Evolutionary conservation across 768 basidiomycete species (phyloP), one percentile per base, ranked within the genome.

Genomic region (Ramaria sp.): DNA sequence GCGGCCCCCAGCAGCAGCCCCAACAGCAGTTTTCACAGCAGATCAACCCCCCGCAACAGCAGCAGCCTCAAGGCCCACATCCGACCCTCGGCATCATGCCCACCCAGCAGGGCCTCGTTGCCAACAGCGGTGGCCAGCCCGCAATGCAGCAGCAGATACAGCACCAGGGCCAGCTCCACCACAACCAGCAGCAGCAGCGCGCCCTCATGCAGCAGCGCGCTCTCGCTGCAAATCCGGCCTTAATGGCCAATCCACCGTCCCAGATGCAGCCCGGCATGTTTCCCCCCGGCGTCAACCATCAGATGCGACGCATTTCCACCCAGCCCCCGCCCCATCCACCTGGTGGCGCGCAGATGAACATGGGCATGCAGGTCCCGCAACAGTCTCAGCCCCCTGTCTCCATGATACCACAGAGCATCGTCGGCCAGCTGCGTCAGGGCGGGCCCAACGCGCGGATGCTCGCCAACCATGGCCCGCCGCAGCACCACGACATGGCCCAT

Each of bases 171-270:
- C 63, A 60, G 19, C 66, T 77, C 47, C 78, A 84, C 58, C 78
- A 84, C 64, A 76, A 75, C n/a, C 69, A 83, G n/a, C 83, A 83
- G 19, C 83, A 83, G 20, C 83, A 85, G 68, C 76, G 81, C 4
- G 51, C 49, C 24, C 58, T 76, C 58, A 75, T 71, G 62, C 75
- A 77, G 60, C 67, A 63, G 13, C 69, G 54, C 67, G 33, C 33
- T 9, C 33, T 39, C 63, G 9, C n/a, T 17, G 38, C 22, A 7
- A 37, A 20, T 13, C 34, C 31, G 7, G 66, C 50, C 68, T 60
- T 30, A 74, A 73, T 63, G 63, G 63, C 2, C 33, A 57, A 34
- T 19, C 38, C 43, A 13, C 22, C 33, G 66, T 63, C 51, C 7
- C 37, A 20, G 20, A 39, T 39, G 33, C 51, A 52, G 17, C 33